Conservation (phyloP, 495 filamentous ascomycete species). For the Platismatia glauca region DNA sequence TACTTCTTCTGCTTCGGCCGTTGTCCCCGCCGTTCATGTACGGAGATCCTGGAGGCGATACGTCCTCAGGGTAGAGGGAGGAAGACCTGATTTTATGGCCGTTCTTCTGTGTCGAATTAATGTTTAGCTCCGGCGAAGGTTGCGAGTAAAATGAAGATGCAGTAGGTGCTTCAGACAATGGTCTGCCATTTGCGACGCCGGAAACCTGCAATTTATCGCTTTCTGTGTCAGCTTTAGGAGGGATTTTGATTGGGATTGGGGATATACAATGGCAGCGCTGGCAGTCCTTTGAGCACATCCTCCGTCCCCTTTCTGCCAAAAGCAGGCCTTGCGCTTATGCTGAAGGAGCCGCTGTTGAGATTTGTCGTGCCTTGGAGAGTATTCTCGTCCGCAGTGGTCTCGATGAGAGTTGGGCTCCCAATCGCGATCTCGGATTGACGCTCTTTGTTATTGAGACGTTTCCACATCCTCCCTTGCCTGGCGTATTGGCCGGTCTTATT, state of each 20-base stretch:
- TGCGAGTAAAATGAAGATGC: constrained; percentile 39
- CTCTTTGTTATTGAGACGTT: constrained; percentile 21
- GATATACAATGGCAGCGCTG: constrained; percentile 38
- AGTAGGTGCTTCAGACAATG: constrained; percentile 31
- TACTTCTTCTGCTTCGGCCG: constrained; percentile 22
- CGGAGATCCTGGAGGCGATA: constrained; percentile 43
- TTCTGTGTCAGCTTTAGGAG: neutral
- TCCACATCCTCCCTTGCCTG: constrained; percentile 20
- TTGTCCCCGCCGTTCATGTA: constrained; percentile 11
- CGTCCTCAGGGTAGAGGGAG: constrained; percentile 29
- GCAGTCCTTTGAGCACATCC: constrained; percentile 32
- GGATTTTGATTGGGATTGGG: neutral
- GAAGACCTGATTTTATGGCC: constrained; percentile 24
- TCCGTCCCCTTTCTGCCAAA: constrained; percentile 24
- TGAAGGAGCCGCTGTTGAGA: constrained; percentile 23
- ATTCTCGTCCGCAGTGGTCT: constrained; percentile 34
- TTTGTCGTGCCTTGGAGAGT: constrained; percentile 23
- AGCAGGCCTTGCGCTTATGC: constrained; percentile 22
- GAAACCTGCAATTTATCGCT: constrained; percentile 18
- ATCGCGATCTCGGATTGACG: constrained; percentile 25
- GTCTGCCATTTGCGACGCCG: constrained; percentile 13
- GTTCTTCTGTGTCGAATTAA: constrained; percentile 8
- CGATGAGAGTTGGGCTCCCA: constrained; percentile 37
- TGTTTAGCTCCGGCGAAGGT: constrained; percentile 28
- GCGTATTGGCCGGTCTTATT: neutral